Percentiles rank a stretch among this genome's conserved stretches.
Evolutionary conservation across 2,329 filamentous ascomycete species (phyloP).

Genomic region (Aspergillus calidoustus): DNA sequence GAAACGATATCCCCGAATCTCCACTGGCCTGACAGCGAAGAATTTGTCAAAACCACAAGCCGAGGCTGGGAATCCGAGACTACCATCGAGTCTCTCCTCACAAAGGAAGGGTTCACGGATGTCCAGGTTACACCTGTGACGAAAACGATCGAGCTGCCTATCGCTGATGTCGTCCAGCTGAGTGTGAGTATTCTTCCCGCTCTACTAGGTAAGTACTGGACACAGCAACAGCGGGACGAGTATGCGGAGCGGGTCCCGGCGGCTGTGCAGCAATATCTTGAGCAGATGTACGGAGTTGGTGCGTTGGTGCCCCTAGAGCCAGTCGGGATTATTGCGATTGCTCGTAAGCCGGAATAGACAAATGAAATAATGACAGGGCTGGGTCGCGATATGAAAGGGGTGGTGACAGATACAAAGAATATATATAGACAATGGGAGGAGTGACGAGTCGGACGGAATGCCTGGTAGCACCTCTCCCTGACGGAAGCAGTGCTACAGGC

Average conservation of each 20-base stretch:
- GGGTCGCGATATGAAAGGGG: background rate
- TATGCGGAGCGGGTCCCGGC: slow-evolving; percentile 25
- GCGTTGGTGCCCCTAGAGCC: slow-evolving; percentile 31
- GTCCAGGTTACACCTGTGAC: slow-evolving; percentile 27
- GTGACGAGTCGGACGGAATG: background rate
- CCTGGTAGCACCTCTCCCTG: background rate
- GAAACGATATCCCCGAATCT: slow-evolving; percentile 32
- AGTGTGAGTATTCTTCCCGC: slow-evolving; percentile 26
- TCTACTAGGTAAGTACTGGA: slow-evolving; percentile 35
- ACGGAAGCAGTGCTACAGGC: slow-evolving; percentile 18
- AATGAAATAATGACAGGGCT: background rate
- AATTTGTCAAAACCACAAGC: slow-evolving; percentile 26
- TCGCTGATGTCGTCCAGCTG: slow-evolving; percentile 29
- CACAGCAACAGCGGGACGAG: slow-evolving; percentile 31
- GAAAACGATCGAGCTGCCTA: slow-evolving; percentile 18
- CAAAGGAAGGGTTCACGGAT: slow-evolving; percentile 30
- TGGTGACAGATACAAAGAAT: background rate
- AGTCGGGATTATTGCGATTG: slow-evolving; percentile 37
- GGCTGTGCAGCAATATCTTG: slow-evolving; percentile 31
- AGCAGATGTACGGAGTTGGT: slow-evolving; percentile 29
- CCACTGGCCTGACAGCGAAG: slow-evolving; percentile 27
- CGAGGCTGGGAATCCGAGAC: slow-evolving; percentile 31
- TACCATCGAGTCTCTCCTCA: slow-evolving; percentile 28
- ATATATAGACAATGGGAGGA: background rate
- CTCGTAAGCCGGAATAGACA: slow-evolving; percentile 28